Evolutionary conservation across 106 monocot species (phyloP).

Genomic region (Ottelia alismoides): DNA sequence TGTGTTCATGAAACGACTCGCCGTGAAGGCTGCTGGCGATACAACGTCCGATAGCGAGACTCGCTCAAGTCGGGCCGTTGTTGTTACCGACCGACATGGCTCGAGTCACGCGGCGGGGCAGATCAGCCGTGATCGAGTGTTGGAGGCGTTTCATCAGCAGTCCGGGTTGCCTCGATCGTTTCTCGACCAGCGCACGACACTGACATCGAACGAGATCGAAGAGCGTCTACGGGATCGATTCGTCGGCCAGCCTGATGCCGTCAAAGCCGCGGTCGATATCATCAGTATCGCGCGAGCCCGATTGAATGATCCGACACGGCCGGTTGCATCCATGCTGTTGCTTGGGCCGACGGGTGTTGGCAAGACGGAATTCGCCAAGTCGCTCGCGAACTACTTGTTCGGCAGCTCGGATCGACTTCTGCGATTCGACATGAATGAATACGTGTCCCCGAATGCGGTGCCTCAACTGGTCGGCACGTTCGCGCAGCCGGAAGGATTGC

Average conservation of each 20-base stretch:
- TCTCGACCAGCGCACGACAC: too few species aligned
- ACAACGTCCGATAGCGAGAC: too few species aligned
- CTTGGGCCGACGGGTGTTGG: too few species aligned
- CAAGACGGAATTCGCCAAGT: constrained; percentile 78
- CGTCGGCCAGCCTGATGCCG: constrained; percentile 60
- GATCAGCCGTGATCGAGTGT: too few species aligned
- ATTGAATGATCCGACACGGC: constrained; percentile 46
- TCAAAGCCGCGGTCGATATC: constrained; percentile 56
- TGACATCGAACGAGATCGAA: constrained; percentile 33
- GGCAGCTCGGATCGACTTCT: constrained; percentile 53
- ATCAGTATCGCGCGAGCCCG: constrained; percentile 60
- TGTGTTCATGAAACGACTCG: too few species aligned
- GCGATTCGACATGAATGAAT: constrained; percentile 73
- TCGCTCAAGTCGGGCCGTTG: too few species aligned
- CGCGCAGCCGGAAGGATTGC: constrained; percentile 48
- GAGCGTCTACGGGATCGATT: constrained; percentile 64
- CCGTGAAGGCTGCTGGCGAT: too few species aligned
- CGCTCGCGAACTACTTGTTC: constrained; percentile 62
- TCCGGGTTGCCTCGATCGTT: too few species aligned
- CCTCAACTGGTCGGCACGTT: constrained; percentile 59
- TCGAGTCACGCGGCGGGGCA: too few species aligned
- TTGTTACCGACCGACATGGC: too few species aligned
- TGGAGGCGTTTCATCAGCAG: too few species aligned
- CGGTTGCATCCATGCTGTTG: background rate
- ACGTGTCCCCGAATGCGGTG: constrained; percentile 78